Conservation (phyloP, 2,329 filamentous ascomycete species). For the Penicillium sp. region DNA sequence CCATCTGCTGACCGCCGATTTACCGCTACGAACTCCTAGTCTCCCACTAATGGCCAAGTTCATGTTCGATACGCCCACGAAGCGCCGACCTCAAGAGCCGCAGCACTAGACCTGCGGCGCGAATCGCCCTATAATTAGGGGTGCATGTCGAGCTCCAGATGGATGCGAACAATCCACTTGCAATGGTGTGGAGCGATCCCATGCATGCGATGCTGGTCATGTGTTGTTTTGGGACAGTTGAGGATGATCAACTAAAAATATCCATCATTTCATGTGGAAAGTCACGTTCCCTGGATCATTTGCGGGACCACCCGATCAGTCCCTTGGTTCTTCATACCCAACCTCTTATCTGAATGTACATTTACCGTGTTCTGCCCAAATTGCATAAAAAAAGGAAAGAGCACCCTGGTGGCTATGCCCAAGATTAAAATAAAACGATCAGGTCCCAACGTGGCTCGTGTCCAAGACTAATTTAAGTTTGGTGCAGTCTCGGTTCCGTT, state of each 20-base stretch:
- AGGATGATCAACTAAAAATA: background rate
- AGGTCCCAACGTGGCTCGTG: background rate
- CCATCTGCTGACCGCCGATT: background rate
- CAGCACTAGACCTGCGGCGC: background rate
- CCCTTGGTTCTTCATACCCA: slow-evolving; percentile 1
- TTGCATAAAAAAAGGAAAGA: too few species aligned
- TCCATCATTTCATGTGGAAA: background rate
- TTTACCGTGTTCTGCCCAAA: too few species aligned
- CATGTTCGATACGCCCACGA: background rate
- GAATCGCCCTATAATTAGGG: background rate
- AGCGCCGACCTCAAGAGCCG: background rate
- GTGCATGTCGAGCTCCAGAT: background rate
- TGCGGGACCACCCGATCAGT: slow-evolving; percentile 1
- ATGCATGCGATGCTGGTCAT: background rate
- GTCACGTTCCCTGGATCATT: slow-evolving; percentile 5
- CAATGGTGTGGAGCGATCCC: background rate
- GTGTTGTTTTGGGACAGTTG: background rate
- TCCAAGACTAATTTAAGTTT: background rate
- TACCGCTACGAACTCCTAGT: background rate
- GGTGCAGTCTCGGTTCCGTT: background rate
- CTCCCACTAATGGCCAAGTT: background rate
- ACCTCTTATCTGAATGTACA: background rate
- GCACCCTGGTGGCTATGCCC: background rate
- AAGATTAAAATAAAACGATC: background rate
- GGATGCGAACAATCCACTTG: background rate